Evolutionary conservation across 192 early-diverging fungal species (phyloP).

Genomic region (Coemansia sp.): DNA sequence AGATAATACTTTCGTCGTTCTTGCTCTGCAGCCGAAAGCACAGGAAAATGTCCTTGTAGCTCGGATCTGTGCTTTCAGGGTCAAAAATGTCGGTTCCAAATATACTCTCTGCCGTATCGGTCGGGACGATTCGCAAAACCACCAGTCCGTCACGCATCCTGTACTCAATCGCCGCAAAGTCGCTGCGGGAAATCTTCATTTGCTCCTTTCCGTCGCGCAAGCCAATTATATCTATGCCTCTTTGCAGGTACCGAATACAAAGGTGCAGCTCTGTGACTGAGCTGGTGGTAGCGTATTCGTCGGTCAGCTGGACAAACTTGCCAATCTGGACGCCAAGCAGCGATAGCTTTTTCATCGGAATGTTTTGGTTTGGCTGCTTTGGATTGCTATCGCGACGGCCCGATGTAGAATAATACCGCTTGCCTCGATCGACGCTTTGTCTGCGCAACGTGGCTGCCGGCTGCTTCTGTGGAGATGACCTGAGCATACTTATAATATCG

Average conservation of each 20-base stretch:
- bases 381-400: conserved; percentile 8
- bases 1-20: background rate
- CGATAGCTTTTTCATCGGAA: conserved; percentile 9
- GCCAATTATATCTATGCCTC: conserved; percentile 17
- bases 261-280: conserved; percentile 5
- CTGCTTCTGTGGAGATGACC: background rate
- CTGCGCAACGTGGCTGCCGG: background rate
- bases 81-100: conserved; percentile 29
- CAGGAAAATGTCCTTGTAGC: conserved; percentile 18
- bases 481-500: background rate
- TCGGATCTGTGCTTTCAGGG: conserved; percentile 19
- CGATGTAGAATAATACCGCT: background rate
- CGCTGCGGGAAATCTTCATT: conserved; percentile 14
- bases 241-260: conserved; percentile 15
- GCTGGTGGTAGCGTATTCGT: background rate
- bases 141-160: conserved; percentile 4
- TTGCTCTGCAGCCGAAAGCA: conserved; percentile 10
- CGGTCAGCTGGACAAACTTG: conserved; percentile 11
- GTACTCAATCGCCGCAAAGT: conserved; percentile 28
- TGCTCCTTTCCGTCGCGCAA: conserved; percentile 15
- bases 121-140: conserved; percentile 30
- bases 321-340: conserved; percentile 37
- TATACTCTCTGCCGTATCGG: conserved; percentile 27
- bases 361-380: conserved; percentile 1
- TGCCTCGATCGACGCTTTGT: background rate